These are phyloP conservation scores for Suillus lakei DNA, from an alignment of 768 basidiomycete species.

Conservation along the genomic window DNA sequence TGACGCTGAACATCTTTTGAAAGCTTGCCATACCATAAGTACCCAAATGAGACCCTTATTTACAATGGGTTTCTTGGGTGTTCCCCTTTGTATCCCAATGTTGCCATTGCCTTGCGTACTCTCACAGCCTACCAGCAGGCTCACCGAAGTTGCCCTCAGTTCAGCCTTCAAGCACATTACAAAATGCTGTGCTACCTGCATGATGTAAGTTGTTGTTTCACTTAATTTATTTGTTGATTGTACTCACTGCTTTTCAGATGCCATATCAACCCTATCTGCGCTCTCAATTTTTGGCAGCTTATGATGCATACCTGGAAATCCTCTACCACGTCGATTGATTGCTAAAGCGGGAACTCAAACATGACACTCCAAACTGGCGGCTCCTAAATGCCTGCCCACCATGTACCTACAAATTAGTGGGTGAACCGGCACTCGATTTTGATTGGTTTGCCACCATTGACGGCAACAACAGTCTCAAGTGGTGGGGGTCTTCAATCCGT, in stretches of 20 bases:
- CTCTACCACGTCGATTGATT: background rate
- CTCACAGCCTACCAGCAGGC: conserved; percentile 30
- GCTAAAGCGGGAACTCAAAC: conserved; percentile 2
- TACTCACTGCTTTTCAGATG: too few species aligned
- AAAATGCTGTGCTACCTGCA: conserved; percentile 6
- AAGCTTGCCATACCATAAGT: background rate
- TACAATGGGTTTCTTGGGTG: conserved; percentile 27
- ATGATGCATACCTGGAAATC: conserved; percentile 15
- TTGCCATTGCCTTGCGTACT: conserved; percentile 21
- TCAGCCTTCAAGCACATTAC: conserved; percentile 26
- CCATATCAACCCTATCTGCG: background rate
- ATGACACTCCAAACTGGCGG: conserved; percentile 17
- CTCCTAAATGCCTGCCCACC: conserved; percentile 12
- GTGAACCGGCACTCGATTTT: conserved; percentile 5
- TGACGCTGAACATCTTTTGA: background rate
- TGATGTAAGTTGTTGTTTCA: too few species aligned
- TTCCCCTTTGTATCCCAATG: conserved; percentile 17
- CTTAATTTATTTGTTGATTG: too few species aligned
- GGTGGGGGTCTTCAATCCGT: background rate
- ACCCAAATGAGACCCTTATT: conserved; percentile 22
- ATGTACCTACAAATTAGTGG: conserved; percentile 13
- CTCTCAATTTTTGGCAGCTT: conserved; percentile 10
- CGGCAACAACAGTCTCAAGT: conserved; percentile 10
- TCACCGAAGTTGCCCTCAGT: conserved; percentile 27
- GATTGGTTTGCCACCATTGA: conserved; percentile 5